Evolutionary conservation across 2,329 filamentous ascomycete species (phyloP), one percentile per base, ranked within the genome.

Genomic region (Arthrinium phaeospermum): DNA sequence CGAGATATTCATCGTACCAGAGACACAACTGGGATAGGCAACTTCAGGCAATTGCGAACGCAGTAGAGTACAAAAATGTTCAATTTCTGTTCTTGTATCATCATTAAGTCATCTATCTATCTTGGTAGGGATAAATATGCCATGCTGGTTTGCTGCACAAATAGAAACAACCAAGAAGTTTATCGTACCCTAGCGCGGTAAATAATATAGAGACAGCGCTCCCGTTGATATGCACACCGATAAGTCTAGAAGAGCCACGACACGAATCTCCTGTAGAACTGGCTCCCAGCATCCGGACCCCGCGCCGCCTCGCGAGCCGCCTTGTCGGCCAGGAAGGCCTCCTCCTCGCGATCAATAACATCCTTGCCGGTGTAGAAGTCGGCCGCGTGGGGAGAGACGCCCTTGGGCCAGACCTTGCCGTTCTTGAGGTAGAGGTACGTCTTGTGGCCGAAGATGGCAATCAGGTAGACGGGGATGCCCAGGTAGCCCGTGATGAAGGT

Each of bases 401-500:
- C 85, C 77, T 88, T 85, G 74, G 83, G 67, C 41, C 45, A 68
- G 22, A 27, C 24, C 24, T 44, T 27, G 41, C 67, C 67, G 67
- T 30, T 68, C 30, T 57, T 51, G 30, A 51, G 13, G 19, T 37
- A 70, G 47, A 44, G 14, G 4, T 41, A 75, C 72, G 88, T 71
- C 84, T 93, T 93, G 83, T 92, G 91, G 0, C 91, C 92, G 72
- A 91, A 89, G 79, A 94, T 89, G 80, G 93, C 86, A 34, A 87
- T 84, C 24, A 95, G 81, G 81, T 94, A 95, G 30, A 95, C 81
- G 1, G 93, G 93, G 76, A 95, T 94, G 69, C 93, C 93, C 10
- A 93, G 84, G 81, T 95, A 95, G 37, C 91, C 92, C 0, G 92
- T 94, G 81, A 95, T 89, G 82, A 95, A 95, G 77, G 89, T 91